Conservation (phyloP, 805 yeast species). For the Barnettozyma californica region DNA sequence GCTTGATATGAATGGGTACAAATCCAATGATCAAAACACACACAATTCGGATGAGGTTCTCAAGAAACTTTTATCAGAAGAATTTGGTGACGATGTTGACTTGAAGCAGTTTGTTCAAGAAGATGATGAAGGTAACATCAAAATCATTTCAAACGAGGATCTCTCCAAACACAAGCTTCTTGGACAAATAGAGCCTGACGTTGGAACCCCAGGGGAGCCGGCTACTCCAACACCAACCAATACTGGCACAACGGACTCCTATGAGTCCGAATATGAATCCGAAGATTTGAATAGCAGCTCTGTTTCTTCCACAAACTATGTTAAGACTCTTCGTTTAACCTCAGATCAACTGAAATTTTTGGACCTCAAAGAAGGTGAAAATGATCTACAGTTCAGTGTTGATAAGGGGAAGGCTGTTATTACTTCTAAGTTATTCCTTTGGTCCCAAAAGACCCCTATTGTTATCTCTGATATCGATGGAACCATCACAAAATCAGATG, state of each 20-base stretch:
- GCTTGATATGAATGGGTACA: conserved; percentile 93
- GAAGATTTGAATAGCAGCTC: conserved; percentile 8
- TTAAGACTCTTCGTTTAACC: conserved; percentile 84
- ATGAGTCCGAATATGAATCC: conserved; percentile 5
- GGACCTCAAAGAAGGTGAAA: conserved; percentile 71
- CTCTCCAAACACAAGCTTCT: conserved; percentile 2
- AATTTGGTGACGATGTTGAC: conserved; percentile 53
- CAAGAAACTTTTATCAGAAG: conserved; percentile 68
- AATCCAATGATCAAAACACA: conserved; percentile 74
- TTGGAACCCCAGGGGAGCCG: background rate
- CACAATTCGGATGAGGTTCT: conserved; percentile 73
- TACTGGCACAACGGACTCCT: conserved; percentile 3
- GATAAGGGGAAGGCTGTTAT: conserved; percentile 79
- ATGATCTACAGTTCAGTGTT: conserved; percentile 72
- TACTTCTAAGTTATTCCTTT: conserved; percentile 66
- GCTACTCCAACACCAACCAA: background rate
- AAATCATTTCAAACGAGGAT: conserved; percentile 40
- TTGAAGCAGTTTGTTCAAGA: conserved; percentile 41
- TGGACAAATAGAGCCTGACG: background rate
- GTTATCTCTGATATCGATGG: conserved; percentile 98
- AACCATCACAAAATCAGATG: conserved; percentile 95
- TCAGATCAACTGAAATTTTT: conserved; percentile 80
- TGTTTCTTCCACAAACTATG: conserved; percentile 40
- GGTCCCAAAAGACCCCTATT: conserved; percentile 82
- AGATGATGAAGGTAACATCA: conserved; percentile 64